Evolutionary conservation across 2,329 filamentous ascomycete species (phyloP).

Genomic region (Hypoxylon sp.): DNA sequence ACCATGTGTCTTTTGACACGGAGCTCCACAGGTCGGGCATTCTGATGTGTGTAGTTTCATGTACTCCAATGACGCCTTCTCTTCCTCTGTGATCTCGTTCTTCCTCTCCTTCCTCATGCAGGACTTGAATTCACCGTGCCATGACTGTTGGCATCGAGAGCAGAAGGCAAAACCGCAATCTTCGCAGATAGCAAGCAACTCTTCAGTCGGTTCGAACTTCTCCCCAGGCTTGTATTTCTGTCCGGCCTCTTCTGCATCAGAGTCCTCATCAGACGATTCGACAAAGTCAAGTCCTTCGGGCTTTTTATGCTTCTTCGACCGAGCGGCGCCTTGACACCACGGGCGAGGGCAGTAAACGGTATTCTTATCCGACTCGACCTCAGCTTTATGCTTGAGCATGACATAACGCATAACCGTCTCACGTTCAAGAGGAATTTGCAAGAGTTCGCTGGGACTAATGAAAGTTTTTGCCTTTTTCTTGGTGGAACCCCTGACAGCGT

Average conservation of each 20-base stretch:
- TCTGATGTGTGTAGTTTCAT: slow-evolving; percentile 84
- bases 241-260: slow-evolving; percentile 64
- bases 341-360: slow-evolving; percentile 92
- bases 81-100: slow-evolving; percentile 83
- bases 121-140: slow-evolving; percentile 89
- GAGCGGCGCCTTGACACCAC: slow-evolving; percentile 93
- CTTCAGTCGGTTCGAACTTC: slow-evolving; percentile 54
- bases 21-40: slow-evolving; percentile 89
- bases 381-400: slow-evolving; percentile 90
- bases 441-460: slow-evolving; percentile 85
- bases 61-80: slow-evolving; percentile 89
- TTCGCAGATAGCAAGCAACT: slow-evolving; percentile 86
- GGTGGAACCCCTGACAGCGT: slow-evolving; percentile 51
- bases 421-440: slow-evolving; percentile 80
- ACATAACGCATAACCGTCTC: slow-evolving; percentile 88
- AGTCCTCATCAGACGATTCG: slow-evolving; percentile 68
- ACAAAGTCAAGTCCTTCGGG: slow-evolving; percentile 75
- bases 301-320: slow-evolving; percentile 80
- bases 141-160: slow-evolving; percentile 76
- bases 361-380: slow-evolving; percentile 90
- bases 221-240: slow-evolving; percentile 54
- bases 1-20: slow-evolving; percentile 90
- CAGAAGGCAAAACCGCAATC: slow-evolving; percentile 94
- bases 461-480: slow-evolving; percentile 73
- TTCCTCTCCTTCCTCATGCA: slow-evolving; percentile 76